phyloP scores from a whole-genome alignment of 2,329 filamentous ascomycete genomes.

The Penicillium concentricum region DNA sequence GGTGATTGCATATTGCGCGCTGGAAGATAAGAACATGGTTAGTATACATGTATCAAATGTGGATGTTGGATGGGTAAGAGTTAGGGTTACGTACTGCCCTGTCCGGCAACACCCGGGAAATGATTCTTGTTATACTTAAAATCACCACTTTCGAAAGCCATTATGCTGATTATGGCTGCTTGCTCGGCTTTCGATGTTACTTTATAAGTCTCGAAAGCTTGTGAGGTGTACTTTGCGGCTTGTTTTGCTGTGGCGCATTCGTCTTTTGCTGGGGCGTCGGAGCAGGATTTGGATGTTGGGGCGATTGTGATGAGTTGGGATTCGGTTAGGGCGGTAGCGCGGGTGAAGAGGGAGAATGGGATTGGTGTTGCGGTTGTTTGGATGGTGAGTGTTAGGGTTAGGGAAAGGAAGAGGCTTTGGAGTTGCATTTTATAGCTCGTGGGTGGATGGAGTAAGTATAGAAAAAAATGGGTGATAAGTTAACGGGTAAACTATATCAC shows the following conservation, averaged over 20 bases:
- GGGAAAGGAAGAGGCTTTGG: conserved; percentile 5
- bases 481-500: background rate
- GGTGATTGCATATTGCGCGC: conserved; percentile 65
- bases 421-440: conserved; percentile 3
- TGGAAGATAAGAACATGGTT: conserved; percentile 5
- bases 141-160: conserved; percentile 68
- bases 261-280: conserved; percentile 42
- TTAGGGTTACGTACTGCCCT: conserved; percentile 54
- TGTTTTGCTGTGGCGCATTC: conserved; percentile 67
- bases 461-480: background rate
- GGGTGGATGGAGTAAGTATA: background rate
- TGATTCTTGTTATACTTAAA: conserved; percentile 72
- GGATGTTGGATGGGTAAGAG: background rate
- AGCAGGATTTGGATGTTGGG: conserved; percentile 58
- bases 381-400: conserved; percentile 15
- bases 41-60: background rate
- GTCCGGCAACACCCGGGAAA: conserved; percentile 57
- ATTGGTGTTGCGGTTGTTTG: conserved; percentile 14
- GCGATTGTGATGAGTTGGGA: conserved; percentile 49
- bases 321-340: conserved; percentile 23
- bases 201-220: conserved; percentile 58
- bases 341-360: background rate
- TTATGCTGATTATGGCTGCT: conserved; percentile 68
- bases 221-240: conserved; percentile 58
- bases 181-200: conserved; percentile 59